Base-by-base conservation (phyloP, 164 flowering plant genomes). In the Tetrastigma voinierianum region DNA sequence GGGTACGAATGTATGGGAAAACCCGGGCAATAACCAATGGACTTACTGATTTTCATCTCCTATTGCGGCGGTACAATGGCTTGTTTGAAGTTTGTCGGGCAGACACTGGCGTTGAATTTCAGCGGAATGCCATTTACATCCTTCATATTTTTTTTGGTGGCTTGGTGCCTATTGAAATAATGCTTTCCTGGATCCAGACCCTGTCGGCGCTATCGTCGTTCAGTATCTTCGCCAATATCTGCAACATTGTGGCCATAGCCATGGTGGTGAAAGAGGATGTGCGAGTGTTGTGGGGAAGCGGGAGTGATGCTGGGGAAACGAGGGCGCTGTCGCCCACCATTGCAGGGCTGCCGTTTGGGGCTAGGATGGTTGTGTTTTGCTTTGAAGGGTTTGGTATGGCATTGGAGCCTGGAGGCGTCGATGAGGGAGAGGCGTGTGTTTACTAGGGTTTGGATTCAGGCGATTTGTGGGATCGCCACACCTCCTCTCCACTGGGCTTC, bases 381-480 rank as follows among this genome's bases (percentile, higher is more conserved):
- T 78, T 72, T 54, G 82, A 72, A 66, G 82, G 82, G 17, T 78
- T 78, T 53, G 79, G 77, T 14, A 72, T 78, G 79, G 75, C 79
- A 11, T 24, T 78, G 49, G 69, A 79, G 2, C n/a, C 24, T 78
- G 59, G 79, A 78, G 59, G 59, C 55, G 8, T 78, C 82, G 0
- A 78, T 78, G 82, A 64, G 45, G 44, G 79, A 78, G 17, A 69
- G 47, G n/a, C n/a, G 54, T 9, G 20, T 18, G 16, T 78, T 78
- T 20, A 67, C 74, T 2, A 67, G 49, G n/a, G 17, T 75, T 46
- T 55, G 72, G 16, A 79, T 59, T 21, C 54, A 46, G 68, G 65
- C 72, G 9, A 57, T 78, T 12, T 9, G 66, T 16, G 79, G 74
- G 45, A 72, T 78, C 44, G 67, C 67, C 0, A 5, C 67, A n/a